These are phyloP conservation scores for Tuber umbilicatum DNA, from an alignment of 495 filamentous ascomycete genomes.

Conservation along the genomic window DNA sequence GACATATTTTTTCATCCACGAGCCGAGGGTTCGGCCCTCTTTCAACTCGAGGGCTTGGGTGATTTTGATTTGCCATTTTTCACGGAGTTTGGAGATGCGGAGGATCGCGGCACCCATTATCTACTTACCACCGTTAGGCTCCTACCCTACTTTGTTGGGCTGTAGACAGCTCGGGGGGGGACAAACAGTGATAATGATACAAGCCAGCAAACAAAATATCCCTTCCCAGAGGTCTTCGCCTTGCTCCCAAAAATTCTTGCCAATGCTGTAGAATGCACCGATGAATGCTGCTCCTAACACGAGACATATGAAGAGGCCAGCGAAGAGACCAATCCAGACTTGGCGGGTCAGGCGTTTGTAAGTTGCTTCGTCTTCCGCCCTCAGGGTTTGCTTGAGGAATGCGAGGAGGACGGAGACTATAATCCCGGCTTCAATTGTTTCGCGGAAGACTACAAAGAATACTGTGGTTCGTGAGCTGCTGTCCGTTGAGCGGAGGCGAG, in stretches of 20 bases:
- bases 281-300: constrained; percentile 58
- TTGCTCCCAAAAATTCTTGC: constrained; percentile 51
- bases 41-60: constrained; percentile 51
- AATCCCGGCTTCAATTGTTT: constrained; percentile 62
- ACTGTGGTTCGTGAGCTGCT: constrained; percentile 41
- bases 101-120: constrained; percentile 66
- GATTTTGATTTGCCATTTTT: constrained; percentile 64
- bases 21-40: constrained; percentile 46
- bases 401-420: constrained; percentile 66
- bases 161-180: neutral
- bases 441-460: constrained; percentile 69
- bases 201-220: constrained; percentile 55
- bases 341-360: constrained; percentile 52
- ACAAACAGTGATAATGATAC: constrained; percentile 55
- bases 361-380: constrained; percentile 37
- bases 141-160: neutral
- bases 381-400: constrained; percentile 59
- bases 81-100: constrained; percentile 64
- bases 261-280: constrained; percentile 60
- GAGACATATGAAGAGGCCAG: constrained; percentile 55
- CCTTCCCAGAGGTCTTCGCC: constrained; percentile 67
- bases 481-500: neutral
- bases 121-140: constrained; percentile 8
- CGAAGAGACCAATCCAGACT: constrained; percentile 56
- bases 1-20: constrained; percentile 55